Percentiles rank a stretch among this genome's conserved stretches.
phyloP scores from a whole-genome alignment of 768 basidiomycete genomes.

The Leccinum arenicola region DNA sequence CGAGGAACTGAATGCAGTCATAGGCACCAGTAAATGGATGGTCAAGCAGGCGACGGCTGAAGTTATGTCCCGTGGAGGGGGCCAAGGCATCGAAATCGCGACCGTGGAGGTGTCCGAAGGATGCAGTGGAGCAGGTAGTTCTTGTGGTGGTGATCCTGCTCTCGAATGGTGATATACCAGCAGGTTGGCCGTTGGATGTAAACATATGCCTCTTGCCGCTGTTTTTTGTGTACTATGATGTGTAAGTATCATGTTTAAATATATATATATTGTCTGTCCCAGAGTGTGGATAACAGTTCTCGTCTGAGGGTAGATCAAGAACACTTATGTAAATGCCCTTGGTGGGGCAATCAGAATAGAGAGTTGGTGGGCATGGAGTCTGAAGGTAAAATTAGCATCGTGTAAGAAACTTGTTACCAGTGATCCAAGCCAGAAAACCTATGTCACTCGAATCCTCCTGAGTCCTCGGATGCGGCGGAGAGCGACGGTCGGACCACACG shows the following conservation, averaged over 20 bases:
- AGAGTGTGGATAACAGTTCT: too few relatives aligned
- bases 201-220: neutral
- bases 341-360: too few relatives aligned
- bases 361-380: too few relatives aligned
- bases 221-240: neutral
- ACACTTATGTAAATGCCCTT: too few relatives aligned
- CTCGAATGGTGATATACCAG: neutral
- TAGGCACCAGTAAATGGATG: constrained; percentile 67
- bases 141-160: neutral
- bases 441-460: too few relatives aligned
- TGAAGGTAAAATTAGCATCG: too few relatives aligned
- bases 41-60: constrained; percentile 50
- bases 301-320: too few relatives aligned
- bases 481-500: too few relatives aligned
- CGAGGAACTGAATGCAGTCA: constrained; percentile 53
- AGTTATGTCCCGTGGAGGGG: constrained; percentile 27
- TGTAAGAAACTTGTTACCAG: too few relatives aligned
- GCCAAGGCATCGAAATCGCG: constrained; percentile 37
- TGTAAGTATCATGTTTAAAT: neutral
- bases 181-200: neutral
- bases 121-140: neutral
- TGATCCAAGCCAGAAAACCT: too few relatives aligned
- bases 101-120: constrained; percentile 3
- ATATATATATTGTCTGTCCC: too few relatives aligned
- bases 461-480: too few relatives aligned